phyloP scores from a whole-genome alignment of 1,284 basidiomycete genomes.

The Ustilago nuda region DNA sequence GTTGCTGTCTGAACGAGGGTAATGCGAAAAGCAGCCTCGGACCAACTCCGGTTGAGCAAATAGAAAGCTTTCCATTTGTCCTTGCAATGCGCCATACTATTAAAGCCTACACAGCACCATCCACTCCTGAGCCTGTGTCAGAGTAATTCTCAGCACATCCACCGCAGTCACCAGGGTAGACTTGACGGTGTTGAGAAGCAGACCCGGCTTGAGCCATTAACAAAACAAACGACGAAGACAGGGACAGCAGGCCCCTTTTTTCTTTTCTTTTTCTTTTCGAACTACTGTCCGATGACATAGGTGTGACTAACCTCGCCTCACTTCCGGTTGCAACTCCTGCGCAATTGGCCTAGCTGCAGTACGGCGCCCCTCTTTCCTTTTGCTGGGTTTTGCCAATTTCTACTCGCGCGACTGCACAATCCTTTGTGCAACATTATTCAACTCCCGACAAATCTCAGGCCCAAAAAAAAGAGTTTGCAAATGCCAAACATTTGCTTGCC shows the following conservation, averaged over 20 bases:
- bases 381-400: conserved; percentile 2
- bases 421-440: not conserved
- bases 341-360: not conserved
- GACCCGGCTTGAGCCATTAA: no score
- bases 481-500: not conserved
- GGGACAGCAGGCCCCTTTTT: not conserved
- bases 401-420: not conserved
- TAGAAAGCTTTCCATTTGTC: not conserved
- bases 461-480: not conserved
- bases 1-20: not conserved
- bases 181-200: no score
- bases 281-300: conserved; percentile 26
- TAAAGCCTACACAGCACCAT: no score
- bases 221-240: not conserved
- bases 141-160: no score
- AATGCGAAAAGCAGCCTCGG: conserved; percentile 5
- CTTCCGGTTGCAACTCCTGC: conserved; percentile 1
- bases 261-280: not conserved
- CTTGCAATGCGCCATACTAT: not conserved
- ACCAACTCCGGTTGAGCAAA: conserved; percentile 9
- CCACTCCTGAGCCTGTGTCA: no score
- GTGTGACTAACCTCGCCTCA: not conserved
- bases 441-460: not conserved
- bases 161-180: no score
- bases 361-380: not conserved